phyloP scores from a whole-genome alignment of 352 stramenopile species.

The Peronospora belbahrii region DNA sequence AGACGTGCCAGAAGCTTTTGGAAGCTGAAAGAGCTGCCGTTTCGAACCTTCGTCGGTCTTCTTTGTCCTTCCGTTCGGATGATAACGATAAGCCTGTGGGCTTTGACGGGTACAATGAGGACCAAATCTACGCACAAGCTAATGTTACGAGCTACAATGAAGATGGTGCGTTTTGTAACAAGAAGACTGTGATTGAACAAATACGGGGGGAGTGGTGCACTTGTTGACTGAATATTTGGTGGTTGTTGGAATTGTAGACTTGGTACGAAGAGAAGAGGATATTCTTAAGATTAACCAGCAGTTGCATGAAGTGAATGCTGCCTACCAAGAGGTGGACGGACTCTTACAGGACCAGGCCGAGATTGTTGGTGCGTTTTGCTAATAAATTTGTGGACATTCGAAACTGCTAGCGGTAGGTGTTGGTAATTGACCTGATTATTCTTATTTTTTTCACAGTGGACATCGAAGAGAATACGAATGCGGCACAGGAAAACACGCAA shows the following conservation, averaged over 20 bases:
- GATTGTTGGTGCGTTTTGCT: slow-evolving; percentile 41
- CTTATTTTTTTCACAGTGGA: slow-evolving; percentile 28
- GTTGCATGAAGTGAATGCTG: slow-evolving; percentile 55
- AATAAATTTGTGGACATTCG: not conserved
- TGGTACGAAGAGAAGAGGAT: slow-evolving; percentile 54
- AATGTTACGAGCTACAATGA: slow-evolving; percentile 58
- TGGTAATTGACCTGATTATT: not conserved
- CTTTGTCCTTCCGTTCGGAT: slow-evolving; percentile 39
- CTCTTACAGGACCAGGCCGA: slow-evolving; percentile 59
- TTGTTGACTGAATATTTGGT: slow-evolving; percentile 7
- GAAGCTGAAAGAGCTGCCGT: slow-evolving; percentile 38
- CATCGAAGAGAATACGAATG: slow-evolving; percentile 48
- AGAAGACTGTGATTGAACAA: too few species aligned
- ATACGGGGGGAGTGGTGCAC: too few species aligned
- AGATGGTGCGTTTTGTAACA: slow-evolving; percentile 33
- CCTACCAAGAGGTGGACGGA: slow-evolving; percentile 55
- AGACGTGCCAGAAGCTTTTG: slow-evolving; percentile 44
- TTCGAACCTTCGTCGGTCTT: slow-evolving; percentile 42
- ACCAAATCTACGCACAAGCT: slow-evolving; percentile 58
- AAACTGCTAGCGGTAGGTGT: too few species aligned
- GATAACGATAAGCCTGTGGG: slow-evolving; percentile 27
- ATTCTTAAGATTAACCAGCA: slow-evolving; percentile 71
- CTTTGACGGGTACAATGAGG: slow-evolving; percentile 55
- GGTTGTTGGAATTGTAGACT: slow-evolving; percentile 24
- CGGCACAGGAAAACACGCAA: slow-evolving; percentile 43